Conservation (phyloP, 2,329 filamentous ascomycete genomes). For the Ceratocystis eucalypticola region DNA sequence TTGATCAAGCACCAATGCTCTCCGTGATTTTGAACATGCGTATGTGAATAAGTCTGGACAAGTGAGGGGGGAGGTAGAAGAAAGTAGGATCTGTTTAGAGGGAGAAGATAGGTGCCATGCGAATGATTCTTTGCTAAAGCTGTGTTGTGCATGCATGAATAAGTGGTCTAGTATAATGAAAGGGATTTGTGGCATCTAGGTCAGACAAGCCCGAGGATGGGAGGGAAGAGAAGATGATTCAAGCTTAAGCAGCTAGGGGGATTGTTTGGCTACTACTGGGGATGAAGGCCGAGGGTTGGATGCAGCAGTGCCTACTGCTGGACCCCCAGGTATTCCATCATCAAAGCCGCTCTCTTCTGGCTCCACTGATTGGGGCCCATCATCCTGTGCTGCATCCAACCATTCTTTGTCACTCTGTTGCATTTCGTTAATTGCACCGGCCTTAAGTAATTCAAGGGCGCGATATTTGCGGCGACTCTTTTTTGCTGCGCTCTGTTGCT, state of each 20-base stretch:
- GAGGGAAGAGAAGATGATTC: neutral
- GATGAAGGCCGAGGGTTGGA: neutral
- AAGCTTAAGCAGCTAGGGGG: neutral
- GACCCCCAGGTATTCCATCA: neutral
- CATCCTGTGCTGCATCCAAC: too few species aligned
- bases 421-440: constrained; percentile 8
- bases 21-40: too few species aligned
- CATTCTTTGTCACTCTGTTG: neutral
- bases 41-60: neutral
- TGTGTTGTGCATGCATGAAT: neutral
- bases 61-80: too few species aligned
- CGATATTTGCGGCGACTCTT: constrained; percentile 73
- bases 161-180: neutral
- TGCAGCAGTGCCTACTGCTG: neutral
- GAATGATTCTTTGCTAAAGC: neutral
- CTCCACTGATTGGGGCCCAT: neutral
- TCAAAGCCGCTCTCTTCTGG: neutral
- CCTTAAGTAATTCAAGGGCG: constrained; percentile 40
- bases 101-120: too few species aligned
- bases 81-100: too few species aligned
- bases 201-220: neutral
- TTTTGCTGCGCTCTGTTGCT: constrained; percentile 63
- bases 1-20: too few species aligned
- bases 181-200: neutral
- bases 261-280: neutral